Evolutionary conservation across 2,329 filamentous ascomycete genomes (phyloP), one percentile per base, ranked within the genome.

Genomic region (Dothiorella sarmentorum): DNA sequence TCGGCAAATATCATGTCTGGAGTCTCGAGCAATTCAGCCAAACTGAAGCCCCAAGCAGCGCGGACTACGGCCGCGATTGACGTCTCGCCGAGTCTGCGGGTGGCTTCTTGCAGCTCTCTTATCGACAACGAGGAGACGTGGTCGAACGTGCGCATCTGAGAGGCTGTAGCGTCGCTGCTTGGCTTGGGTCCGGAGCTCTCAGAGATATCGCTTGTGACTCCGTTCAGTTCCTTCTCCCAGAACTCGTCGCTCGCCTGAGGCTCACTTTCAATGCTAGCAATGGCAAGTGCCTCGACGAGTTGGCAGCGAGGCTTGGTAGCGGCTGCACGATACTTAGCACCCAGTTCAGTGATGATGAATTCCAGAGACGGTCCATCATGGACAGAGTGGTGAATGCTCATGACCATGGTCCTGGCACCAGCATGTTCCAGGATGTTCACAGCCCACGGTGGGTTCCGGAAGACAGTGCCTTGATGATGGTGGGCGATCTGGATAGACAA

Each of bases 351-450:
- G 26, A 68, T 56, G 2, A 73, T 65, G 7, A 66, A 64, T n/a
- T 62, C 58, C 4, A 73, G 63, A 7, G 69, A 71, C 20, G 67
- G 66, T 1, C 66, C 70, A 59, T 73, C 71, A 22, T 70, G 68
- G 17, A 73, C 63, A 2, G 69, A 65, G 60, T 73, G 71, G 33
- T 73, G 71, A 11, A 73, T 65, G 3, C 68, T 74, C 15, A 76
- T 43, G 52, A 76, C 68, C 70, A 77, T 69, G 5, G 64, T 51
- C 17, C 52, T 53, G 7, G 65, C 65, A 22, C 53, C 40, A 1
- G 66, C 64, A 7, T 64, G 63, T 10, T 68, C 62, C 5, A 69
- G 65, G 17, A 75, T 62, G 3, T 73, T 70, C 7, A 76, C 66
- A 5, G 71, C 70, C 73, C 73, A 75, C 5, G 70, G 73, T 1